Evolutionary conservation across 495 filamentous ascomycete species (phyloP), one percentile per base, ranked within the genome.

Genomic region (Penicillium simplicissimum): DNA sequence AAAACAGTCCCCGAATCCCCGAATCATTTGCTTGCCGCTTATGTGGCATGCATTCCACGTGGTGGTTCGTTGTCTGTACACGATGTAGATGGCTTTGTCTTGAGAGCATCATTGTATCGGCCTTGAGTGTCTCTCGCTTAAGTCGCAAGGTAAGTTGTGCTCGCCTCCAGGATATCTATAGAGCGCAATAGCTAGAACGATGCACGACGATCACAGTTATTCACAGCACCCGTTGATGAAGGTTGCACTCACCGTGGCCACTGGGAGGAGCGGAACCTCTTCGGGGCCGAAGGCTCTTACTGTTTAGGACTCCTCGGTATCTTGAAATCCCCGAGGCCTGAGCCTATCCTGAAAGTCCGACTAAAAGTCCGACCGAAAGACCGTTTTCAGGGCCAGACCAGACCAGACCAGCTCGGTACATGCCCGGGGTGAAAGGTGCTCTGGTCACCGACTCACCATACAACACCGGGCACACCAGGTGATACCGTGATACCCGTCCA

Each of bases 1-100:
- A 13, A 25, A 31, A 7, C 40, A 43, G 53, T 61, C 59, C 40
- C 53, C 42, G 53, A 55, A 15, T 53, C 52, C 52, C 25, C 40
- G 35, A 23, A 19, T 17, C 17, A 55, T 36, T 11, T n/a, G 23
- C 43, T 21, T 38, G 4, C 19, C 31, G 15, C 7, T 34, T 28
- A 40, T 17, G 23, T 11, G n/a, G 8, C 11, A 38, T 38, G 35
- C 52, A 37, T 25, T 38, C 52, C 52, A 42, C 52, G 35, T 55
- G 52, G 52, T 42, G 52, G 23, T 36, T 35, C 14, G 10, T 42
- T 55, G 52, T 42, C 43, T 42, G 33, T 35, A 52, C 37, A 28
- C 21, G 10, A 48, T 48, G 45, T 14, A 17, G 0, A n/a, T 28
- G 21, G 45, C 21, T 43, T 48, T 48, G 10, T n/a, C n/a, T n/a